These are phyloP conservation scores for Aureobasidium sp. DNA, from an alignment of 2,329 filamentous ascomycete species.

Conservation along the genomic window DNA sequence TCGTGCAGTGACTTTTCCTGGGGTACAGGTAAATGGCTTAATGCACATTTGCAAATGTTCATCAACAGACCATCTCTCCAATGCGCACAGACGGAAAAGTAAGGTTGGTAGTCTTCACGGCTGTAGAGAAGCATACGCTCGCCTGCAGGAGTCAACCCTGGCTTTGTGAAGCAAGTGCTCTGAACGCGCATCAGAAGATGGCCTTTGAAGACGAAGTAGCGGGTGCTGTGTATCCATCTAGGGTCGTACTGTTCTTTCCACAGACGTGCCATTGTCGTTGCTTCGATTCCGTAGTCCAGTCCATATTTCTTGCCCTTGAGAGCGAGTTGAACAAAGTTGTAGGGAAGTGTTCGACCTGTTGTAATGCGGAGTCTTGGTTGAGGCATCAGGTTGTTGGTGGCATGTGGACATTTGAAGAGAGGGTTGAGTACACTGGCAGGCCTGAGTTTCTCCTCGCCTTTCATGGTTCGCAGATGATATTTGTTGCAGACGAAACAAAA, in stretches of 20 bases:
- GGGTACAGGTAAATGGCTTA: constrained; percentile 46
- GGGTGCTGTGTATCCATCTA: constrained; percentile 47
- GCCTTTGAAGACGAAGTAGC: constrained; percentile 44
- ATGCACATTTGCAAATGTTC: constrained; percentile 51
- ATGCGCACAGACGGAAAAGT: constrained; percentile 54
- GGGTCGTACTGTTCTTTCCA: constrained; percentile 41
- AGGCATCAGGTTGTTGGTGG: constrained; percentile 41
- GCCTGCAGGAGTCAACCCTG: constrained; percentile 38
- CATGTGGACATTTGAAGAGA: constrained; percentile 47
- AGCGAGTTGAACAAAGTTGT: constrained; percentile 49
- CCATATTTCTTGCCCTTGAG: constrained; percentile 41
- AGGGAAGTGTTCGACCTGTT: constrained; percentile 47
- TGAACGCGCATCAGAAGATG: constrained; percentile 50
- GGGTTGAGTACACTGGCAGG: constrained; percentile 47
- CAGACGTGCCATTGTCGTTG: constrained; percentile 40
- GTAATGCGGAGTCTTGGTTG: constrained; percentile 41
- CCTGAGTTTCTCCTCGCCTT: constrained; percentile 45
- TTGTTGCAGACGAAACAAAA: constrained; percentile 50
- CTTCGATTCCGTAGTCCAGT: constrained; percentile 38
- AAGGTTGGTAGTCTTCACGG: constrained; percentile 52
- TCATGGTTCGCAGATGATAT: constrained; percentile 46
- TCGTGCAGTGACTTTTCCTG: constrained; percentile 21
- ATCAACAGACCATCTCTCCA: constrained; percentile 55
- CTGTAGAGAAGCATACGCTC: constrained; percentile 50
- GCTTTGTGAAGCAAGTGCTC: constrained; percentile 44